phyloP scores from a whole-genome alignment of 495 filamentous ascomycete species.

The Aspergillus heteromorphus region DNA sequence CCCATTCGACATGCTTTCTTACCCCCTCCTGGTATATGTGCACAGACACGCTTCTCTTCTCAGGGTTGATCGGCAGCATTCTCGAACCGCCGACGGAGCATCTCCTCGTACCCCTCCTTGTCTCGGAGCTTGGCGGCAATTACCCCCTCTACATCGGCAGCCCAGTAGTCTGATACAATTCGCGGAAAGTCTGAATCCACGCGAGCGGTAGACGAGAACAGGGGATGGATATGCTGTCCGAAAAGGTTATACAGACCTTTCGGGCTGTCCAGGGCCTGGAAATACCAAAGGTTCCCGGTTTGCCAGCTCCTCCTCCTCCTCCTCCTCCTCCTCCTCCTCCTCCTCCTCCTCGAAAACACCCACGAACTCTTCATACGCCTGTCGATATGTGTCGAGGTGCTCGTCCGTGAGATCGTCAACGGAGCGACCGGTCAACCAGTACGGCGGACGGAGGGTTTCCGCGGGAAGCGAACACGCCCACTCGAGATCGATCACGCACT shows the following conservation, averaged over 20 bases:
- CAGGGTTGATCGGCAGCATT: background rate
- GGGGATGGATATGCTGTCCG: background rate
- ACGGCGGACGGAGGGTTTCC: constrained; percentile 3
- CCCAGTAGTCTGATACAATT: background rate
- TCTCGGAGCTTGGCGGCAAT: background rate
- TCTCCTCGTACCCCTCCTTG: background rate
- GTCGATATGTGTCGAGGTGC: constrained; percentile 5
- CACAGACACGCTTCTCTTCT: too few species aligned
- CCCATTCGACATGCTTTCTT: too few species aligned
- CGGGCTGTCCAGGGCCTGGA: constrained; percentile 10
- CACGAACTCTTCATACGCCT: constrained; percentile 10
- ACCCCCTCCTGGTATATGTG: too few species aligned
- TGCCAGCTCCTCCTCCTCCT: constrained; percentile 12
- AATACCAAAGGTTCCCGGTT: constrained; percentile 14
- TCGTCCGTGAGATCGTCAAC: background rate
- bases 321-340: constrained; percentile 12
- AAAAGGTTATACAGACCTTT: constrained; percentile 8
- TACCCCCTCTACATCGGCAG: background rate
- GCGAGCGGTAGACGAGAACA: background rate
- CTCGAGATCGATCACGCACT: constrained; percentile 18
- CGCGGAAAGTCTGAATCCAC: background rate
- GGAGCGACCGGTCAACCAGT: constrained; percentile 1
- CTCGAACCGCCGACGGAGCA: background rate
- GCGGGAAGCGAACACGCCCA: constrained; percentile 23
- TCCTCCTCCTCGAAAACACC: constrained; percentile 13